These are phyloP conservation scores for Gleditsia sinensis DNA, from an alignment of 306 rosid species.

Conservation along the genomic window DNA sequence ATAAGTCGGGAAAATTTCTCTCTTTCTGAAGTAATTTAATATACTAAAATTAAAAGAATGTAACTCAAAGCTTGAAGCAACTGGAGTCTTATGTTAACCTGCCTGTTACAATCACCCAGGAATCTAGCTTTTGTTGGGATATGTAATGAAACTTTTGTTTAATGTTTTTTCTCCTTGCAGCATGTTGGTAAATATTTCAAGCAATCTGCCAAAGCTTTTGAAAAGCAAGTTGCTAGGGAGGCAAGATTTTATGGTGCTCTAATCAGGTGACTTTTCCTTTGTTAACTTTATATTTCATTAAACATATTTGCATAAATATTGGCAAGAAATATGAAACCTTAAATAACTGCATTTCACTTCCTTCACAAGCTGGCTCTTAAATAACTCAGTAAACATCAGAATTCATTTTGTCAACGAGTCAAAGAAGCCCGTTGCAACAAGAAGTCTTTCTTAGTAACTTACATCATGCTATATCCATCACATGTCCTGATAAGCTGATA, in stretches of 20 bases:
- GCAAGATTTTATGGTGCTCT: constrained; percentile 96
- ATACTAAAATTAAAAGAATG: constrained; percentile 13
- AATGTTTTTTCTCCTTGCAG: constrained; percentile 48
- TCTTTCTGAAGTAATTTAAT: constrained; percentile 3
- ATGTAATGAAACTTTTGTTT: constrained; percentile 17
- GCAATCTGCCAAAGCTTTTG: constrained; percentile 92
- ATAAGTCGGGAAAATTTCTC: background rate
- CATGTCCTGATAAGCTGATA: constrained; percentile 51
- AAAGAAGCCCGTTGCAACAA: constrained; percentile 10
- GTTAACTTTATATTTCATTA: background rate
- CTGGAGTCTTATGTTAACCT: constrained; percentile 16
- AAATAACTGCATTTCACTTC: background rate
- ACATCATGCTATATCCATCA: background rate
- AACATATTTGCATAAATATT: background rate
- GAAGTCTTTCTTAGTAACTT: constrained; percentile 28
- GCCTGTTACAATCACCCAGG: background rate
- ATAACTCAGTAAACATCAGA: background rate
- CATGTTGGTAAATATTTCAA: constrained; percentile 89
- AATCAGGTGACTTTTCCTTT: constrained; percentile 60
- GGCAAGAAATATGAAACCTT: constrained; percentile 17
- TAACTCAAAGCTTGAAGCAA: constrained; percentile 12
- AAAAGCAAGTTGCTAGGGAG: constrained; percentile 87
- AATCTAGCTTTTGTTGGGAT: constrained; percentile 24
- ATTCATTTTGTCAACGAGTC: constrained; percentile 21
- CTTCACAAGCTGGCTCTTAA: constrained; percentile 19